These are phyloP conservation scores for Cryomyces minteri DNA, from an alignment of 495 filamentous ascomycete species.

Conservation along the genomic window DNA sequence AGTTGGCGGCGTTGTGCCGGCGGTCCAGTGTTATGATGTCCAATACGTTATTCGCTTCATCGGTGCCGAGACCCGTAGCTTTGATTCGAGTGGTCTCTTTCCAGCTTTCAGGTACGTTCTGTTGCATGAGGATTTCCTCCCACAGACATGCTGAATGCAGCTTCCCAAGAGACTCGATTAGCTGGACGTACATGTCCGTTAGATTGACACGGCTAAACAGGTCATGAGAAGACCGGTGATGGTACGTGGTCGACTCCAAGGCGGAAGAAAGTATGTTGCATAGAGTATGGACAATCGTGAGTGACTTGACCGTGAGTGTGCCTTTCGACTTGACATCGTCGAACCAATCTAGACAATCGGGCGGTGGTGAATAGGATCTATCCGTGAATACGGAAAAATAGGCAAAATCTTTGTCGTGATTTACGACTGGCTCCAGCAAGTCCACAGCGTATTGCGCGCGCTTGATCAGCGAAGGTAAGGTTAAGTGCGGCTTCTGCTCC, in stretches of 20 bases:
- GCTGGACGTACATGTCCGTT: constrained; percentile 52
- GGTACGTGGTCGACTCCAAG: constrained; percentile 48
- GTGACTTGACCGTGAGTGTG: constrained; percentile 54
- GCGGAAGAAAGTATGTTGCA: constrained; percentile 52
- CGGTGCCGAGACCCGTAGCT: constrained; percentile 12
- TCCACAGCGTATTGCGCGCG: constrained; percentile 51
- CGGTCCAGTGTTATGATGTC: neutral
- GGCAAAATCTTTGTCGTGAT: constrained; percentile 27
- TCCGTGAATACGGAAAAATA: constrained; percentile 50
- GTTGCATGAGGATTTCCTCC: constrained; percentile 63
- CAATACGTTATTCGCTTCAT: constrained; percentile 37
- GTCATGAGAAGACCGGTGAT: too few species aligned
- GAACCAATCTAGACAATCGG: neutral
- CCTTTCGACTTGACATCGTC: constrained; percentile 27
- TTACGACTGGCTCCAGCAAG: constrained; percentile 44
- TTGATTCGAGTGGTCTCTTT: constrained; percentile 32
- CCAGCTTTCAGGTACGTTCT: constrained; percentile 46
- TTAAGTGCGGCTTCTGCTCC: constrained; percentile 66
- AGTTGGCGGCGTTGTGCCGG: neutral
- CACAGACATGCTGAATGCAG: constrained; percentile 61
- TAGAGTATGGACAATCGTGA: constrained; percentile 57
- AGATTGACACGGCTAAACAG: constrained; percentile 58
- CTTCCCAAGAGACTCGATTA: constrained; percentile 53
- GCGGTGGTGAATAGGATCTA: constrained; percentile 2
- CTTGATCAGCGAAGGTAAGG: constrained; percentile 60